A percentile compares a stretch with the other conserved stretches of the same genome.
These are phyloP conservation scores for Setaria viridis DNA, from an alignment of 202 grass and related monocot genomes.

Conservation along the genomic window DNA sequence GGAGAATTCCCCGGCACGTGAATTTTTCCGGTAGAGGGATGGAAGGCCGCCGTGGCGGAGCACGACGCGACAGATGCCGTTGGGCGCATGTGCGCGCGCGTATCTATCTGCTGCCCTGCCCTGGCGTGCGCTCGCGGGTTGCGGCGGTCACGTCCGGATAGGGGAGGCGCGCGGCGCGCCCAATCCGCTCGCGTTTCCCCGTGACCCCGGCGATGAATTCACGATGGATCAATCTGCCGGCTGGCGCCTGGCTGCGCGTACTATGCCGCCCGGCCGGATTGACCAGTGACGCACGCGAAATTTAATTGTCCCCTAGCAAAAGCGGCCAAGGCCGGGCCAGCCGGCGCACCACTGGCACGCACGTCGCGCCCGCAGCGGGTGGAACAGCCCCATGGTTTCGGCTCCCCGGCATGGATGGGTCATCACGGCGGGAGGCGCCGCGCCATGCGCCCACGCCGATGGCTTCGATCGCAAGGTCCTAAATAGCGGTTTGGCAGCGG, in stretches of 20 bases:
- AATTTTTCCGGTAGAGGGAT: background rate
- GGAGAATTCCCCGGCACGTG: background rate
- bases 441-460: too few species aligned
- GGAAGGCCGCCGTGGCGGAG: background rate
- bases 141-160: slow-evolving; percentile 16
- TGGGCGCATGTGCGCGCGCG: background rate
- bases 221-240: background rate
- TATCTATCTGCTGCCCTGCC: background rate
- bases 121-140: background rate
- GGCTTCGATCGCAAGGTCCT: too few species aligned
- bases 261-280: background rate
- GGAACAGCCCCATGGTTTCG: background rate
- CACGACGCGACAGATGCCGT: background rate
- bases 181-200: background rate
- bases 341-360: background rate
- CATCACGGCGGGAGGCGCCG: too few species aligned
- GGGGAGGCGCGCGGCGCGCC: background rate
- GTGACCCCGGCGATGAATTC: background rate
- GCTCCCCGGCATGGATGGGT: background rate
- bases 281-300: background rate
- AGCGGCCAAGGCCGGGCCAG: background rate
- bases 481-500: too few species aligned
- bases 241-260: background rate
- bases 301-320: background rate
- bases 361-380: background rate